Conservation (phyloP, 2,329 filamentous ascomycete genomes). For the Neopestalotiopsis sp. region DNA sequence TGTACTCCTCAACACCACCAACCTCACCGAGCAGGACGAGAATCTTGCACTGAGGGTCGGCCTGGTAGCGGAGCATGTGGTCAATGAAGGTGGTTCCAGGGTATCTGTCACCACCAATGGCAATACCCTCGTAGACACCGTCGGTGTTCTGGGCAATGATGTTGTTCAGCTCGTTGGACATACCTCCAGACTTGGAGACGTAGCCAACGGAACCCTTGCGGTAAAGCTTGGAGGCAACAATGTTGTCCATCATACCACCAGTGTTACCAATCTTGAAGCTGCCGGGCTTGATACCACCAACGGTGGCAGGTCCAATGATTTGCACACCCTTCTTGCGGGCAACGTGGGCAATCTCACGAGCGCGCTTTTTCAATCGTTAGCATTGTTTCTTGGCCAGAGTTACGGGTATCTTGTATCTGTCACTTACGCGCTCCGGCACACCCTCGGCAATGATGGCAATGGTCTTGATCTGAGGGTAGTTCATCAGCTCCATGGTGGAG, state of each 20-base stretch:
- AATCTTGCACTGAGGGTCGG: constrained; percentile 97
- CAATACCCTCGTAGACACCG: constrained; percentile 98
- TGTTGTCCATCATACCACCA: constrained; percentile 99
- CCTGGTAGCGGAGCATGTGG: constrained; percentile 94
- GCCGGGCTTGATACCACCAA: constrained; percentile 99
- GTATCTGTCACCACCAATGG: constrained; percentile 98
- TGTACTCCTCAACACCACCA: constrained; percentile 99
- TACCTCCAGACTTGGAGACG: constrained; percentile 99
- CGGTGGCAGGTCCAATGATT: constrained; percentile 97
- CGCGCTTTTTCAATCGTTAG: constrained; percentile 65
- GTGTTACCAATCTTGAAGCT: constrained; percentile 99
- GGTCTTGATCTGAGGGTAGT: constrained; percentile 94
- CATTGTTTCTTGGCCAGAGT: not conserved
- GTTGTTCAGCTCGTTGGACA: constrained; percentile 99
- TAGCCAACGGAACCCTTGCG: constrained; percentile 98
- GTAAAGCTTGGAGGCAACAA: constrained; percentile 99
- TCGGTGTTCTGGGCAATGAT: constrained; percentile 96
- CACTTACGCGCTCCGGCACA: constrained; percentile 92
- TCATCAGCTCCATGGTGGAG: constrained; percentile 98
- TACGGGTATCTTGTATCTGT: not conserved
- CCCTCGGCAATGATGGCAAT: constrained; percentile 99
- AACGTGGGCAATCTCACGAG: constrained; percentile 95
- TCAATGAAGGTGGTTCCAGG: constrained; percentile 99
- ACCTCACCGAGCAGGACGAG: constrained; percentile 95
- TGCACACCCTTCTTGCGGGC: constrained; percentile 98